These are phyloP conservation scores for Fagus crenata DNA, from an alignment of 306 rosid genomes.

Conservation along the genomic window DNA sequence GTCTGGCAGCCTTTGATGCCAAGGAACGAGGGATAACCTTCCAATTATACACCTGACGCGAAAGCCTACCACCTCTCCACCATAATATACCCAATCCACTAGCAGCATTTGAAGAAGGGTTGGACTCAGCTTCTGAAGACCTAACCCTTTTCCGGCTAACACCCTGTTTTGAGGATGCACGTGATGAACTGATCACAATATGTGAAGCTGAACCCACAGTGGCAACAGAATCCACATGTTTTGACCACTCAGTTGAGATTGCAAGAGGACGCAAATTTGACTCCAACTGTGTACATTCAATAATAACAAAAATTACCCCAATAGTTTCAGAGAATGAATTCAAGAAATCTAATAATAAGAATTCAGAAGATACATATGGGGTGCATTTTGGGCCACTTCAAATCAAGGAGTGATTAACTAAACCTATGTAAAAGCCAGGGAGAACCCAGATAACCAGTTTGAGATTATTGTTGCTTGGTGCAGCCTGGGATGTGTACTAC, in stretches of 20 bases:
- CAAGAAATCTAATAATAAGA: background rate
- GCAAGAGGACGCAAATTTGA: slow-evolving; percentile 71
- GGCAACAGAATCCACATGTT: slow-evolving; percentile 70
- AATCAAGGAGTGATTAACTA: background rate
- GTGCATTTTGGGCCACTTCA: slow-evolving; percentile 3
- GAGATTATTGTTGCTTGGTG: background rate
- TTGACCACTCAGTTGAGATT: slow-evolving; percentile 79
- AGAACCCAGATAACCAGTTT: background rate
- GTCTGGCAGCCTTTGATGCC: slow-evolving; percentile 89
- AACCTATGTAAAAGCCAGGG: background rate
- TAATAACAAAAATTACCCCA: slow-evolving; percentile 17
- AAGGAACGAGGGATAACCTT: slow-evolving; percentile 73
- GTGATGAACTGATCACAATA: slow-evolving; percentile 58
- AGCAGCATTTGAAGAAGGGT: slow-evolving; percentile 56
- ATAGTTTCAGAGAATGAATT: slow-evolving; percentile 22
- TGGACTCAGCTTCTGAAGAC: slow-evolving; percentile 59
- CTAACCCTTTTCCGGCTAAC: slow-evolving; percentile 65
- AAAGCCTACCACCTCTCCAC: slow-evolving; percentile 98
- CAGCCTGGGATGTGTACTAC: background rate
- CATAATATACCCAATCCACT: slow-evolving; percentile 82
- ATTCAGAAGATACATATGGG: background rate
- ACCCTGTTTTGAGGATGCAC: slow-evolving; percentile 59
- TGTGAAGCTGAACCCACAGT: slow-evolving; percentile 90
- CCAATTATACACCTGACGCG: slow-evolving; percentile 82
- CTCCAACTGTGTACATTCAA: slow-evolving; percentile 59